These are phyloP conservation scores for Lotus japonicus DNA, from an alignment of 306 rosid species.

Conservation along the genomic window DNA sequence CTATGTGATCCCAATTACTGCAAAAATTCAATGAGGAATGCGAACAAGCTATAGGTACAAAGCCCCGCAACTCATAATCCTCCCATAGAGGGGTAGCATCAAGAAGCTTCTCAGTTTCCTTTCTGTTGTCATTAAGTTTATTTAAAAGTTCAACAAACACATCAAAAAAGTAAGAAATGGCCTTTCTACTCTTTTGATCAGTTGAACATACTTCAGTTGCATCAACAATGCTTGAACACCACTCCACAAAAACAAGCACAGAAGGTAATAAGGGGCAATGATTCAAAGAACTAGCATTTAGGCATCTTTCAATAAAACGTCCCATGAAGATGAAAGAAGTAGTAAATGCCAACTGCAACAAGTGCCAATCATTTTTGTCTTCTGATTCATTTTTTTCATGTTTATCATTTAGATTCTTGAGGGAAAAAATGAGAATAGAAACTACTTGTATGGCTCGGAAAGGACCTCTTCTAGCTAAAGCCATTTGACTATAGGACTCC, in stretches of 20 bases:
- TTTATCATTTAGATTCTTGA: constrained; percentile 38
- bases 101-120: constrained; percentile 26
- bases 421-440: constrained; percentile 57
- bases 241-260: constrained; percentile 76
- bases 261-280: constrained; percentile 73
- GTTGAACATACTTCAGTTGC: constrained; percentile 30
- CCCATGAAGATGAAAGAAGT: constrained; percentile 71
- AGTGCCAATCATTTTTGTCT: constrained; percentile 31
- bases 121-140: constrained; percentile 22
- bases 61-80: constrained; percentile 91
- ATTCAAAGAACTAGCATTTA: constrained; percentile 32
- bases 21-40: constrained; percentile 58
- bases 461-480: constrained; percentile 73
- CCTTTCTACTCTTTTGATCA: constrained; percentile 45
- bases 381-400: constrained; percentile 29
- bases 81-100: constrained; percentile 74
- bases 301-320: constrained; percentile 66
- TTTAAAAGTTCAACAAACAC: constrained; percentile 45
- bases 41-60: constrained; percentile 45
- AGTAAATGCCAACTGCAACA: constrained; percentile 54
- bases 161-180: constrained; percentile 64
- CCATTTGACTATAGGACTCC: constrained; percentile 68
- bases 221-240: constrained; percentile 48
- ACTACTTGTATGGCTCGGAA: constrained; percentile 68
- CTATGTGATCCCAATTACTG: constrained; percentile 42